Percentiles rank a stretch among this genome's conserved stretches.
Evolutionary conservation across 225 moss, liverwort and hornwort species (phyloP).

Genomic region (Anthoceros angustus): DNA sequence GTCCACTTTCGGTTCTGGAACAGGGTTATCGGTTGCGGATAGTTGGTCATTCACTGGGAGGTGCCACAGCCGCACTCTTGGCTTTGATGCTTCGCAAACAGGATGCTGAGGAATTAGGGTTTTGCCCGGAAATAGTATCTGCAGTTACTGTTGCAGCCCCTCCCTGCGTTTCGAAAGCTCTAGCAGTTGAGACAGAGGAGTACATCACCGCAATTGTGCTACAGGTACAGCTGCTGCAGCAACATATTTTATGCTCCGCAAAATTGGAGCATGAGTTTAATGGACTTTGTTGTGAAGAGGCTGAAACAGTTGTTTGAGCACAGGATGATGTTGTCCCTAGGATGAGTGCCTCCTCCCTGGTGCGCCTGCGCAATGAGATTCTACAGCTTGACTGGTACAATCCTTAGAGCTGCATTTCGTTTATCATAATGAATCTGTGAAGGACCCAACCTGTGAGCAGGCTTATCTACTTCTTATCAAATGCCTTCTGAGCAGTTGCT

Average conservation of each 20-base stretch:
- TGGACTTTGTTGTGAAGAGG: conserved; percentile 2
- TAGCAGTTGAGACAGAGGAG: conserved; percentile 46
- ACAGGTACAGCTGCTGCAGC: conserved; percentile 29
- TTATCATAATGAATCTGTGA: background rate
- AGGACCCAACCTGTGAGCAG: conserved; percentile 9
- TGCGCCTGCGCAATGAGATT: conserved; percentile 73
- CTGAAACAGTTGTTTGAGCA: background rate
- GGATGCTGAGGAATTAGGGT: conserved; percentile 38
- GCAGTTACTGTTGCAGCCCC: conserved; percentile 71
- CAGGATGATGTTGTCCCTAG: conserved; percentile 85
- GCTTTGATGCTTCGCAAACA: conserved; percentile 53
- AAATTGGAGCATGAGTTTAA: background rate
- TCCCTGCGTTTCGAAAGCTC: conserved; percentile 73
- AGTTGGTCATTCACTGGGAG: conserved; percentile 80
- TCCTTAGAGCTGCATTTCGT: background rate
- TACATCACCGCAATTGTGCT: conserved; percentile 66
- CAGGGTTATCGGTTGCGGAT: conserved; percentile 67
- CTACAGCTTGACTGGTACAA: conserved; percentile 59
- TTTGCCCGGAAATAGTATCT: conserved; percentile 37
- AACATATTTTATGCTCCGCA: background rate
- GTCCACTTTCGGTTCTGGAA: conserved; percentile 5
- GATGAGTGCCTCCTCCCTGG: conserved; percentile 58
- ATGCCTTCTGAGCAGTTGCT: conserved; percentile 14
- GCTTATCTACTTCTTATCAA: conserved; percentile 14
- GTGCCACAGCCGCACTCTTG: conserved; percentile 63